Evolutionary conservation across 2,329 filamentous ascomycete genomes (phyloP).

Genomic region (Didymella pinodella): DNA sequence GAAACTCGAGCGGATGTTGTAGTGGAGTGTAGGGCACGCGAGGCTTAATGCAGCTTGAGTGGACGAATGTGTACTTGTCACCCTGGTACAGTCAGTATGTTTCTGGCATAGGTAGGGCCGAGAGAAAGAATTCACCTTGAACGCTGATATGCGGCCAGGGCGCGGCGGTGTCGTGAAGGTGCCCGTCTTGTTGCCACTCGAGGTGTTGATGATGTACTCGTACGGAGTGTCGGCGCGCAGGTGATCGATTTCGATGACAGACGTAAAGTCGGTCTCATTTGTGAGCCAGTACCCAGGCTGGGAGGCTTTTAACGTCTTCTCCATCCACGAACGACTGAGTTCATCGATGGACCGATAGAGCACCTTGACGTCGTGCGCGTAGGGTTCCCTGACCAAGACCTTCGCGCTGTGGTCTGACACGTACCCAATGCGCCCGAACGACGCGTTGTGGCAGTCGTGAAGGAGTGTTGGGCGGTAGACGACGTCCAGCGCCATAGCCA

Average conservation of each 20-base stretch:
- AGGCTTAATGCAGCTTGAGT: conserved; percentile 90
- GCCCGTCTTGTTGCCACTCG: conserved; percentile 84
- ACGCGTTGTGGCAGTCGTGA: conserved; percentile 76
- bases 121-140: conserved; percentile 43
- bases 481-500: conserved; percentile 77
- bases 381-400: conserved; percentile 84
- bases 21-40: conserved; percentile 88
- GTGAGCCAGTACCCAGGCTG: conserved; percentile 62
- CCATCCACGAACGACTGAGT: conserved; percentile 41
- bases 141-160: conserved; percentile 66
- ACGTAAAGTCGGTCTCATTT: conserved; percentile 84
- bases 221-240: conserved; percentile 77
- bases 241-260: conserved; percentile 70
- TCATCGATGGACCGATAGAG: conserved; percentile 45
- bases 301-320: conserved; percentile 41
- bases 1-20: conserved; percentile 82
- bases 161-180: conserved; percentile 80
- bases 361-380: conserved; percentile 68
- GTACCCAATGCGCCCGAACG: conserved; percentile 87
- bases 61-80: conserved; percentile 85
- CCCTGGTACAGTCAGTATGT: conserved; percentile 42
- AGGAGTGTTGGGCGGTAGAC: conserved; percentile 76
- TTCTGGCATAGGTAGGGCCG: background rate
- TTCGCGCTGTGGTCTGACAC: conserved; percentile 82
- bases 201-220: conserved; percentile 72